A percentile compares a stretch with the other conserved stretches of the same genome.
phyloP scores from a whole-genome alignment of 306 rosid species.

The Vigna mungo region DNA sequence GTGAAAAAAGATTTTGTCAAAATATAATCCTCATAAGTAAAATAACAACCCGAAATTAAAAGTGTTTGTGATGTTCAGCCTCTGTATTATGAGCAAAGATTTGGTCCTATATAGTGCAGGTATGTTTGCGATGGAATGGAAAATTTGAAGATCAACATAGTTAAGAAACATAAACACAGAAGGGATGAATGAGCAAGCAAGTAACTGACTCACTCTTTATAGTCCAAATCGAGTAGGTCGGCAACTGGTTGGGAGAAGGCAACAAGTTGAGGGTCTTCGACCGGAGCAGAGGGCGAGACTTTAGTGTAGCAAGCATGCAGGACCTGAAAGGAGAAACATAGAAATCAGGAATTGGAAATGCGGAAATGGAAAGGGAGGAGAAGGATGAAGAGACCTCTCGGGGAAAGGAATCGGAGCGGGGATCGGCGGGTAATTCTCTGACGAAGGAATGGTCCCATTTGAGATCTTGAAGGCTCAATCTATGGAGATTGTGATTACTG shows the following conservation, averaged over 20 bases:
- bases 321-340: constrained; percentile 58
- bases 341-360: background rate
- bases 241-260: constrained; percentile 83
- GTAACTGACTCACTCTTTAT: constrained; percentile 62
- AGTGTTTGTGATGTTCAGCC: too few species aligned
- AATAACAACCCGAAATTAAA: background rate
- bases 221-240: constrained; percentile 80
- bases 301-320: constrained; percentile 88
- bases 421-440: constrained; percentile 77
- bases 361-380: background rate
- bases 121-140: background rate
- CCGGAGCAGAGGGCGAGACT: constrained; percentile 75
- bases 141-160: background rate
- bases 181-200: background rate
- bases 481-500: background rate
- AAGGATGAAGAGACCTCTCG: constrained; percentile 64
- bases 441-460: constrained; percentile 92
- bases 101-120: background rate
- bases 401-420: constrained; percentile 70
- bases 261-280: constrained; percentile 89
- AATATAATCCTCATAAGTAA: background rate
- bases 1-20: background rate
- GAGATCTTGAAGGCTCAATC: constrained; percentile 66
- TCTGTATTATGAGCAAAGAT: background rate
- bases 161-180: background rate